Evolutionary conservation across 2,329 filamentous ascomycete genomes (phyloP).

Genomic region (Escovopsis sp.): DNA sequence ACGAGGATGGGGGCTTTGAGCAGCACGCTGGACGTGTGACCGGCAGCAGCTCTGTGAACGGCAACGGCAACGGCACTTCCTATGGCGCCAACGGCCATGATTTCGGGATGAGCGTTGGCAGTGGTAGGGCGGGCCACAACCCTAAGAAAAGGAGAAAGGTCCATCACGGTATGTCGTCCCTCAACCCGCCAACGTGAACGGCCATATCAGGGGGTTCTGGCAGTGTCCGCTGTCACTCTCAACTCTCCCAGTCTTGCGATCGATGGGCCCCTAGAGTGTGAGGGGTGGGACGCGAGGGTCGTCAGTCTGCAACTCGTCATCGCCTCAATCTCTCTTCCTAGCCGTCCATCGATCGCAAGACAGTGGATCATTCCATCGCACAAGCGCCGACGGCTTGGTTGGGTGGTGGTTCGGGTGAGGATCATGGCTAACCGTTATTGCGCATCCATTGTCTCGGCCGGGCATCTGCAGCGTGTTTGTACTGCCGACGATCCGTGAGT

Average conservation of each 20-base stretch:
- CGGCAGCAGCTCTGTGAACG: too few relatives aligned
- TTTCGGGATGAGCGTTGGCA: too few relatives aligned
- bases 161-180: conserved; percentile 57
- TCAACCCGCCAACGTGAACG: too few relatives aligned
- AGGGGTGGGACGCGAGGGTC: neutral
- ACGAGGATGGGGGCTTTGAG: too few relatives aligned
- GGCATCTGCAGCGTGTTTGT: conserved; percentile 53
- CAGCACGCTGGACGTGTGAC: too few relatives aligned
- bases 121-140: conserved; percentile 28
- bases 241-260: too few relatives aligned
- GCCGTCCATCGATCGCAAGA: neutral
- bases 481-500: conserved; percentile 83
- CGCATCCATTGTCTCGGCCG: conserved; percentile 5
- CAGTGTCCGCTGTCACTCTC: too few relatives aligned
- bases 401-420: neutral
- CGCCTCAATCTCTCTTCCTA: conserved; percentile 4
- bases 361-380: neutral
- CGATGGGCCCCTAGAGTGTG: too few relatives aligned
- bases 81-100: neutral
- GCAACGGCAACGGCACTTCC: too few relatives aligned
- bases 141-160: conserved; percentile 80
- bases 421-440: conserved; percentile 18
- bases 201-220: too few relatives aligned
- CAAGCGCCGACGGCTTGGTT: neutral
- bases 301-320: too few relatives aligned